phyloP scores from a whole-genome alignment of 1,284 basidiomycete genomes.

The Melampsora allii-populina region DNA sequence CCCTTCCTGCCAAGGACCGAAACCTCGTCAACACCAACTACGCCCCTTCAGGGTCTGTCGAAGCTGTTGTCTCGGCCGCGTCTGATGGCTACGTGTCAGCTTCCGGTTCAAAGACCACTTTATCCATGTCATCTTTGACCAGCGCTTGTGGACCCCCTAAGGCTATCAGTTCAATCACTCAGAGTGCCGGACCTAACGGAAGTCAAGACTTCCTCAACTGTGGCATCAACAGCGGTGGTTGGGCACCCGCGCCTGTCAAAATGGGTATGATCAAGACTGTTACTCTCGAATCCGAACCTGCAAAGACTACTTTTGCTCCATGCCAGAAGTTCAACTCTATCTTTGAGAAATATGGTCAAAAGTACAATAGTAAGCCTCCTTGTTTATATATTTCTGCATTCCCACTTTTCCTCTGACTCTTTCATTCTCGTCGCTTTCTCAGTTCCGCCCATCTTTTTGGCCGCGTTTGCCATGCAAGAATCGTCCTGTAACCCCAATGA shows the following conservation, averaged over 20 bases:
- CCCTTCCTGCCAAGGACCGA: neutral
- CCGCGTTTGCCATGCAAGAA: conserved; percentile 80
- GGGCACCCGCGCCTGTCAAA: conserved; percentile 22
- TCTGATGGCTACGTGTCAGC: neutral
- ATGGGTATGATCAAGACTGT: conserved; percentile 15
- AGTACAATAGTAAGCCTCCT: conserved; percentile 9
- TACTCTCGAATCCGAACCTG: conserved; percentile 22
- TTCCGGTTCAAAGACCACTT: neutral
- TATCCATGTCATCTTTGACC: neutral
- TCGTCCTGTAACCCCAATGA: conserved; percentile 67
- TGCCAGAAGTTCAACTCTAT: conserved; percentile 19
- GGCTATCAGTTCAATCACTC: conserved; percentile 10
- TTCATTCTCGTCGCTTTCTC: conserved; percentile 1
- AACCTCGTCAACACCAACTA: neutral
- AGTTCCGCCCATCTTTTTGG: conserved; percentile 70
- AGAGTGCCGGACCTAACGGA: conserved; percentile 19
- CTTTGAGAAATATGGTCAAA: conserved; percentile 28
- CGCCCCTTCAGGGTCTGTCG: neutral
- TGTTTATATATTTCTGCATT: neutral
- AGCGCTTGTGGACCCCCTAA: conserved; percentile 15
- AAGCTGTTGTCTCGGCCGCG: neutral
- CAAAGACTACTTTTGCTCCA: conserved; percentile 30
- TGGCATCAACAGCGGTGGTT: conserved; percentile 17
- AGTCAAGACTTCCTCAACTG: conserved; percentile 30
- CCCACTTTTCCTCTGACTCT: neutral